These are phyloP conservation scores for Pholiota molesta DNA, from an alignment of 768 basidiomycete genomes.

Conservation along the genomic window DNA sequence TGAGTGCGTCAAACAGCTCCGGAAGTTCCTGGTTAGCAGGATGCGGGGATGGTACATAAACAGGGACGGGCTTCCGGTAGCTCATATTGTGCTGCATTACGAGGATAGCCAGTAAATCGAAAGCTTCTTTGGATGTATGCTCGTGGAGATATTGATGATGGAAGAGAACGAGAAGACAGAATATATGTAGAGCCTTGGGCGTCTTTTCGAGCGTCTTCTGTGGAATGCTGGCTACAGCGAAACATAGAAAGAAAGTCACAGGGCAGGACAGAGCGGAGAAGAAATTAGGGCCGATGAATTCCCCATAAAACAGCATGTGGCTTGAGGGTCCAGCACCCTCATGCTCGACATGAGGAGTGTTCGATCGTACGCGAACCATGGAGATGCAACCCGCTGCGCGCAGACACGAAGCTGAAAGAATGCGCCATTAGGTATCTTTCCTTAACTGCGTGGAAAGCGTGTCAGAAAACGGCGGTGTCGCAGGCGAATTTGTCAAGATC, in stretches of 20 bases:
- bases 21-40: slow-evolving; percentile 36
- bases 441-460: neutral
- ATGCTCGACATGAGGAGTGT: slow-evolving; percentile 1
- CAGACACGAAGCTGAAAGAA: neutral
- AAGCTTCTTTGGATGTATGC: too few species aligned
- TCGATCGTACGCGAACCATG: neutral
- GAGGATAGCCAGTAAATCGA: neutral
- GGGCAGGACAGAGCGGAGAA: neutral
- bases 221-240: neutral
- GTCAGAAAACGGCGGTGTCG: neutral
- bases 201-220: neutral
- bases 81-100: slow-evolving; percentile 50
- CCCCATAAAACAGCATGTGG: neutral
- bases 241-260: neutral
- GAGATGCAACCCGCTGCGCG: neutral
- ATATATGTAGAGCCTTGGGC: neutral
- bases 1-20: neutral
- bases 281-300: neutral
- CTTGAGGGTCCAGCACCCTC: neutral
- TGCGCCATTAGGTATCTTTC: neutral
- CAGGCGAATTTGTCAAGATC: neutral
- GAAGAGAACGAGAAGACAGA: neutral
- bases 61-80: slow-evolving; percentile 73
- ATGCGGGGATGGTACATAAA: slow-evolving; percentile 67
- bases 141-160: neutral